Base-by-base conservation (phyloP, 495 filamentous ascomycete genomes). In the Tuber brumale region DNA sequence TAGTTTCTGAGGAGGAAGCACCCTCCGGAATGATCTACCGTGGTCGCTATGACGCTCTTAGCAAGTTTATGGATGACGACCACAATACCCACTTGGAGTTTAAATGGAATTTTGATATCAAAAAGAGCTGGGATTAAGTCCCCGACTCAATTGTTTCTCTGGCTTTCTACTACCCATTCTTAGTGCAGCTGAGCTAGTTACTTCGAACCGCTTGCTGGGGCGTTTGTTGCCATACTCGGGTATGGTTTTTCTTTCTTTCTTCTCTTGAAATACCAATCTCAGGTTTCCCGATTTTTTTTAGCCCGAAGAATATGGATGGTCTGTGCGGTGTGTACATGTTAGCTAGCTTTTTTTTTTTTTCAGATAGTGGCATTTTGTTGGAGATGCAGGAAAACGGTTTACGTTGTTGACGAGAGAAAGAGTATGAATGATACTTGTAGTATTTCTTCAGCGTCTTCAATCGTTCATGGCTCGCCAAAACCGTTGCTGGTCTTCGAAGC, bases 31-130 rank as follows among this genome's bases (percentile, higher is more conserved):
- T 97, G 90, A 81, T 97, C 14, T 91, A 88, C 75, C 91, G 95
- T 70, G 96, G 93, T 71, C 87, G 91, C 84, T 99, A 98, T 87
- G 89, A 92, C 70, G 95, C 93, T 31, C 85, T 88, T 71, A 95
- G 92, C 72, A 92, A 88, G 84, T 98, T 99, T 85, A 86, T 95
- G 74, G 95, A 99, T 83, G 95, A 99, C 77, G 95, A 99, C 85
- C 87, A 92, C 77, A 89, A 93, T 84, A 89, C 87, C 44, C 93
- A 98, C 84, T 87, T 99, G 57, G 85, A 90, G 81, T 98, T 99
- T 85, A 90, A 94, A 75, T 99, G 95, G 95, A 87, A 89, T 71
- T 97, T 99, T 81, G 91, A 97, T 80, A 97, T 99, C 82, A 88
- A 89, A 84, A 99, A 97, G 88, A 92, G 95, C 83, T 98, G 95